phyloP scores from a whole-genome alignment of 2,329 filamentous ascomycete species.

The Dothiorella sarmentorum region DNA sequence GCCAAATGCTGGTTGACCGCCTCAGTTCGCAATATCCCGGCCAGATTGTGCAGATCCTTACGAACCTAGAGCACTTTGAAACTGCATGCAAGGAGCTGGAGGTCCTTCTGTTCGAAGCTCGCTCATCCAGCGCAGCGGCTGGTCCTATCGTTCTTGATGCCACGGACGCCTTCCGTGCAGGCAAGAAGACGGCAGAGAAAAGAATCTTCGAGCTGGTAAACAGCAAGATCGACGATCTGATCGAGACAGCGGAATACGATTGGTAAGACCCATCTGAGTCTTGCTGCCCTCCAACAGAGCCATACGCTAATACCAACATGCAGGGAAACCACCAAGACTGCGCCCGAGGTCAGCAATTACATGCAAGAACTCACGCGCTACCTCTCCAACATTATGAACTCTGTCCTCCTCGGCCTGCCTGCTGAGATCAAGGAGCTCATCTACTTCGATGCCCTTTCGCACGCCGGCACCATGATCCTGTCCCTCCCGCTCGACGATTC shows the following conservation, averaged over 20 bases:
- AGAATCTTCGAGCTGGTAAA: conserved; percentile 98
- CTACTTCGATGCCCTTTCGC: conserved; percentile 92
- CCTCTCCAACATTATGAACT: conserved; percentile 93
- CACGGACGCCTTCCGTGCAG: conserved; percentile 79
- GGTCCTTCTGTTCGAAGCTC: conserved; percentile 75
- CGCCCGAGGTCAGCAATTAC: conserved; percentile 79
- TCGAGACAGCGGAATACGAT: conserved; percentile 96
- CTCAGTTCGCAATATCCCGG: conserved; percentile 90
- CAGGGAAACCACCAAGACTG: conserved; percentile 37
- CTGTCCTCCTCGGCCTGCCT: conserved; percentile 86
- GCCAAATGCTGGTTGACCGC: conserved; percentile 81
- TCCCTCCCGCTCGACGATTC: conserved; percentile 72
- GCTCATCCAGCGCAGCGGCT: conserved; percentile 76
- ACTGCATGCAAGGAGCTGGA: conserved; percentile 88
- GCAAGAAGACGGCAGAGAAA: conserved; percentile 95
- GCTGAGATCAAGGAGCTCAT: conserved; percentile 96
- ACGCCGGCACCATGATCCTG: conserved; percentile 84
- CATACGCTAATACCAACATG: neutral
- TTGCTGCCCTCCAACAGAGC: neutral
- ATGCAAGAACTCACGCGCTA: conserved; percentile 94
- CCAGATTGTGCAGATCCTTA: conserved; percentile 97
- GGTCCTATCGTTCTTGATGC: conserved; percentile 77
- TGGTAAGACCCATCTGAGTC: conserved; percentile 54
- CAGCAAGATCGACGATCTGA: conserved; percentile 95
- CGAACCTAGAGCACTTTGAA: conserved; percentile 96